A percentile compares a stretch with the other conserved stretches of the same genome.
Conservation (phyloP, 805 yeast genomes). For the Metschnikowia sp. region DNA sequence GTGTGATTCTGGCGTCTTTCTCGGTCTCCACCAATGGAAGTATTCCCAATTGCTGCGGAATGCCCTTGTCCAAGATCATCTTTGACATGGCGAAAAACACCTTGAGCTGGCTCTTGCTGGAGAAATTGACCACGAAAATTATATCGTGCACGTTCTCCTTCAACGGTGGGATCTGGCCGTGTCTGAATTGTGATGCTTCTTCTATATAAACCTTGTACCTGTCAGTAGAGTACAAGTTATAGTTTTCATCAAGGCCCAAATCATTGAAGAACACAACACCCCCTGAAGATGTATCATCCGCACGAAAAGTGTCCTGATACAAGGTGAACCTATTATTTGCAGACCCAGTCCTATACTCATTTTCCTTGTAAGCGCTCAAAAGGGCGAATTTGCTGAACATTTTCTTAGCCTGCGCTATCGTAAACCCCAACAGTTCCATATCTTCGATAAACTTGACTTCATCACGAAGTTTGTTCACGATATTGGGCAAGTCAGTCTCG, state of each 20-base stretch:
- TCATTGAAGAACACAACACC: conserved; percentile 74
- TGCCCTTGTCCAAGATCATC: conserved; percentile 49
- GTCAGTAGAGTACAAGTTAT: conserved; percentile 39
- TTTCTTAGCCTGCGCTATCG: conserved; percentile 28
- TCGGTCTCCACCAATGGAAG: conserved; percentile 53
- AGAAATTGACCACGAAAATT: conserved; percentile 64
- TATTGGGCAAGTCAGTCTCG: conserved; percentile 41
- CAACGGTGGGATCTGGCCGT: conserved; percentile 64
- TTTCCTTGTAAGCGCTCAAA: conserved; percentile 36
- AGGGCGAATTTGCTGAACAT: conserved; percentile 37
- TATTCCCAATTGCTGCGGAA: conserved; percentile 80
- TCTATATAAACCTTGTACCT: conserved; percentile 46
- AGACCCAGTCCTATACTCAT: conserved; percentile 34
- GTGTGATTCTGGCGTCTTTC: conserved; percentile 27
- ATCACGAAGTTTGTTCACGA: conserved; percentile 36
- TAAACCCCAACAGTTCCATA: conserved; percentile 29
- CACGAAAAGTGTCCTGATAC: conserved; percentile 24
- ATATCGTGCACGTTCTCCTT: conserved; percentile 73
- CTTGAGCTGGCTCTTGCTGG: conserved; percentile 48
- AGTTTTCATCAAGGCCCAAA: conserved; percentile 59
- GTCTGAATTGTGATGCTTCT: conserved; percentile 10
- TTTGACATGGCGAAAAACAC: conserved; percentile 49
- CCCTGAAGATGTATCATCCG: conserved; percentile 18
- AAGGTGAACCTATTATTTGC: conserved; percentile 33
- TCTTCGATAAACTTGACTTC: conserved; percentile 25